Evolutionary conservation across 805 yeast genomes (phyloP), one percentile per base, ranked within the genome.

Genomic region (Myxozyma neotropica): DNA sequence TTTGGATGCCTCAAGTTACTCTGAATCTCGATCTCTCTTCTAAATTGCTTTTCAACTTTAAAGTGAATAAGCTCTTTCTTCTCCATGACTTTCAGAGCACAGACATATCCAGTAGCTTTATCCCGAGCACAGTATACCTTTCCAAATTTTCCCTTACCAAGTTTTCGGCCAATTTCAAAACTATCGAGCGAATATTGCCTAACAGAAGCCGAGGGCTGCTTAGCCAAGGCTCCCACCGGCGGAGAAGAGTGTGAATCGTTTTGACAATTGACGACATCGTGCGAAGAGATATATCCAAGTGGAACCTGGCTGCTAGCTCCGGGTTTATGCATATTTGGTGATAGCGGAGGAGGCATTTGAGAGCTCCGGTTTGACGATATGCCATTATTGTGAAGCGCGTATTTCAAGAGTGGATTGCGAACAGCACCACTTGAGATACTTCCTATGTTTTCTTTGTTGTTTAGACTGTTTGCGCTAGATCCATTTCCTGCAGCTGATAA

Each of bases 81-180:
- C 59, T 85, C 84, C 97, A 94, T 89, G 2, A 87, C 94, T 71
- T 94, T 93, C 68, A 93, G 75, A 0, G 99, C 99, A 72, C 95
- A 89, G 1, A 93, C 79, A 70, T 83, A 88, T 1, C 95, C 96
- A 0, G 89, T 81, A 36, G 75, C 69, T 65, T 82, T 85, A 71
- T 91, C 97, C 57, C 81, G 80, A 7, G 87, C 97, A 70, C 96
- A 88, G 73, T 90, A 92, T 0, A 94, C 98, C 68, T 83, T 85
- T 7, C 99, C 99, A 69, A 92, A 85, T 72, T 91, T 90, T 5
- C 99, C 99, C 70, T 89, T 90, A 0, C 98, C 99, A 50, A 93
- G 78, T 58, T 87, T 85, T 55, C 85, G 81, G 17, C 97, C 98
- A 44, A 93, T 80, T 67, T 91, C 96, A 74, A 93, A 93, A 70